Percentiles rank a stretch among this genome's conserved stretches.
Evolutionary conservation across 2,329 filamentous ascomycete genomes (phyloP).

Genomic region (Scedosporium aurantiacum): DNA sequence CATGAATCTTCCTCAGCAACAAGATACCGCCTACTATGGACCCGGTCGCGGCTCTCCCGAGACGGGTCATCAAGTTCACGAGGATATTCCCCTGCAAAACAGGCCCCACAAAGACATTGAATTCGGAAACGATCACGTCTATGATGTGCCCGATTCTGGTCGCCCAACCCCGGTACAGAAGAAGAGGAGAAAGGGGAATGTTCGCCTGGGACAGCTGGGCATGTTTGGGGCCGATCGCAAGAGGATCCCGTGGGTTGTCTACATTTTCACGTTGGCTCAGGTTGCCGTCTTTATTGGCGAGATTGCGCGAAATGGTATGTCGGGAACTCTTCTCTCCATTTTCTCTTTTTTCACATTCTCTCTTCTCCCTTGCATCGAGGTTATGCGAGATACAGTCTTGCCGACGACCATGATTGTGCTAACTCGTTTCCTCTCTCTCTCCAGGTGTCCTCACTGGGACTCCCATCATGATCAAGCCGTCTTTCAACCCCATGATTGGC

Average conservation of each 20-base stretch:
- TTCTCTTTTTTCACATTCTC: not conserved
- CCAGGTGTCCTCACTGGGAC: slow-evolving; percentile 65
- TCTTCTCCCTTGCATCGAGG: not conserved
- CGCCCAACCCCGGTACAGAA: slow-evolving; percentile 10
- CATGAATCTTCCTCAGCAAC: slow-evolving; percentile 14
- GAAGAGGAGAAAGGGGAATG: slow-evolving; percentile 30
- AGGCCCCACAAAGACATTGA: slow-evolving; percentile 31
- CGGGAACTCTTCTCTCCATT: not conserved
- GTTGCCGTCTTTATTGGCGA: slow-evolving; percentile 81
- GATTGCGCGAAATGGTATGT: slow-evolving; percentile 70
- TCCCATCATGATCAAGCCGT: slow-evolving; percentile 66
- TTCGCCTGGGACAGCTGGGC: slow-evolving; percentile 47
- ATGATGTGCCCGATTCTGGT: slow-evolving; percentile 37
- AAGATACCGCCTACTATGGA: slow-evolving; percentile 49
- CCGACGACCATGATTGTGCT: not conserved
- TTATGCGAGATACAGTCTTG: not conserved
- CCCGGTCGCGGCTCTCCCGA: slow-evolving; percentile 26
- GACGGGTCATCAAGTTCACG: slow-evolving; percentile 23
- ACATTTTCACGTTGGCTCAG: slow-evolving; percentile 65
- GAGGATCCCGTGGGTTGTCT: slow-evolving; percentile 69
- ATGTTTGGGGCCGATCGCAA: slow-evolving; percentile 46
- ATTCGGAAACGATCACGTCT: slow-evolving; percentile 46
- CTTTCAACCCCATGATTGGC: slow-evolving; percentile 95
- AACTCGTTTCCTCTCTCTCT: slow-evolving; percentile 8
- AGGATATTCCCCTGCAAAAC: slow-evolving; percentile 48